Evolutionary conservation across 148 eudicot species (phyloP), one percentile per base, ranked within the genome.

Genomic region (Vaccinium darrowii): DNA sequence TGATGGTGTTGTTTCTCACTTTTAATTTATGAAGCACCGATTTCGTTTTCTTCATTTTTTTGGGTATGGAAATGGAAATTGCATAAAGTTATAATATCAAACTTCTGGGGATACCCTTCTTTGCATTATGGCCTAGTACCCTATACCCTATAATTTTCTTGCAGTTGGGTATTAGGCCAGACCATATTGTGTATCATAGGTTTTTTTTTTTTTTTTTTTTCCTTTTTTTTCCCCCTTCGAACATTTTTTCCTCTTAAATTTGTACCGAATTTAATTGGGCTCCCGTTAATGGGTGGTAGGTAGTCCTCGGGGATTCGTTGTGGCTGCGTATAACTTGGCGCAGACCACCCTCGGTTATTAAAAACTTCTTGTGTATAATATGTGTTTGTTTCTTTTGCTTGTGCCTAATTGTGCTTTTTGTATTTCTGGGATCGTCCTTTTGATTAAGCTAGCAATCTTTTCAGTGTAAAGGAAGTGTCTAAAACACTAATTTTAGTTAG

Each of bases 321-420:
- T 15, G 60, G 60, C 16, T 56, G 60, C 15, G 18, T 16, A 56
- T 65, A 23, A 65, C 11, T 23, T 65, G 14, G 33, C 72, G 14
- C 10, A 9, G 30, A 23, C 33, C 67, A 8, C 71, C 71, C 71
- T 10, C 0, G 8, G 69, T n/a, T 60, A 63, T 63, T 21, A n/a
- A 21, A 21, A 65, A n/a, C 10, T 8, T 65, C 23, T 19, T 0
- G 0, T 19, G 5, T 75, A 3, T 16, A 16, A 3, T 16, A 25
- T 78, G 30, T 39, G 71, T 30, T 57, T 36, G 67, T 63, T 81
- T 58, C 53, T 71, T 43, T 82, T 81, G 47, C 36, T 81, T 39
- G 15, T 33, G 73, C 71, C 12, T 4, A n/a, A 65, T 7, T 51
- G 62, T 25, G 54, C 27, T 53, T 83, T 5, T 74, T 56, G 6